These are phyloP conservation scores for Bodo saltans DNA, from an alignment of 78 protist genomes.

Conservation along the genomic window DNA sequence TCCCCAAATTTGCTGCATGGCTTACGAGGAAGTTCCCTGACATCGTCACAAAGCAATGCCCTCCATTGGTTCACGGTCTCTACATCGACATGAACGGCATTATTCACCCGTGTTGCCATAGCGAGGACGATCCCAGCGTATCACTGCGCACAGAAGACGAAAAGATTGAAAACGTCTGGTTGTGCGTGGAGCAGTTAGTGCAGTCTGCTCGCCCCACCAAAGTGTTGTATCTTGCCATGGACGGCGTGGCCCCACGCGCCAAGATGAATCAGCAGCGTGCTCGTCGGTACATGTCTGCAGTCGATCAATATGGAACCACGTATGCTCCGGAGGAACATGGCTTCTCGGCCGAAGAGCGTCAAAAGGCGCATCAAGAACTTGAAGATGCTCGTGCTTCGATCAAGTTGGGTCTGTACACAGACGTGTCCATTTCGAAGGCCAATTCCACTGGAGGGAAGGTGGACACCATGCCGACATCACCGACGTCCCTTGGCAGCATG, in stretches of 20 bases:
- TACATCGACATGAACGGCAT: constrained; percentile 99
- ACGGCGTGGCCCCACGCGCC: constrained; percentile 98
- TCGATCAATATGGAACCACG: constrained; percentile 16
- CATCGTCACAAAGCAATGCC: constrained; percentile 8
- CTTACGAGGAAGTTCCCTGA: constrained; percentile 58
- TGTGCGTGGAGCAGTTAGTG: constrained; percentile 89
- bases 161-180: constrained; percentile 76
- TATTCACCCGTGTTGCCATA: constrained; percentile 94
- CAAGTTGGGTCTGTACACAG: not conserved
- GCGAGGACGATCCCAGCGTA: constrained; percentile 17
- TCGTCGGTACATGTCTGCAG: constrained; percentile 82
- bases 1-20: constrained; percentile 53
- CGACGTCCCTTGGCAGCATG: no score
- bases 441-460: no score
- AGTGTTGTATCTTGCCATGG: constrained; percentile 89
- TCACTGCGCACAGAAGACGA: constrained; percentile 36
- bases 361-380: not conserved
- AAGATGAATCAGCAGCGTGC: constrained; percentile 88
- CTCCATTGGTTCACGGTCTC: constrained; percentile 74
- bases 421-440: not conserved
- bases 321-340: not conserved
- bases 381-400: not conserved
- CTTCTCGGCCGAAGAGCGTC: not conserved
- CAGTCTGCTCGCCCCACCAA: constrained; percentile 86
- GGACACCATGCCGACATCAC: no score